Evolutionary conservation across 768 basidiomycete species (phyloP), one percentile per base, ranked within the genome.

Genomic region (Austroboletus festivus): DNA sequence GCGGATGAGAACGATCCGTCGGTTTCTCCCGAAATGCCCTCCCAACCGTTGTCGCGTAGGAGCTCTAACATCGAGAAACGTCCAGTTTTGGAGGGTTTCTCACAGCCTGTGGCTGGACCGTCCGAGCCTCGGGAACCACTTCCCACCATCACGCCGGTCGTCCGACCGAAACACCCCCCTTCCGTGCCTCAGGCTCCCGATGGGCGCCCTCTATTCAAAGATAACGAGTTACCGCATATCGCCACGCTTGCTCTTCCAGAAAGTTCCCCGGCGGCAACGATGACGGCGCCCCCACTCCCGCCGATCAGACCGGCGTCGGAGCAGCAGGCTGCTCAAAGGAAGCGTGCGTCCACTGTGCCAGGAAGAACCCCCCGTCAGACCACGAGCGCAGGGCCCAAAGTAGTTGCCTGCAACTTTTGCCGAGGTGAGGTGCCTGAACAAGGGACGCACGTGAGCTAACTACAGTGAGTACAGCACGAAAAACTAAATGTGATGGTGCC

Each of bases 331-430:
- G 79, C 80, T 22, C 81, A 82, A 65, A 73, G 87, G 58, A 83
- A 82, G 62, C 81, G 87, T 42, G 78, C 85, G 13, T 78, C 83
- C 8, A 85, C 86, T 8, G 76, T 85, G 12, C 82, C 82, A 39
- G 83, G 78, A 34, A 83, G 82, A 60, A 78, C 69, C 49, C 73
- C 71, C 46, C 80, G 82, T 53, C 75, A 77, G 58, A 68, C 74
- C 42, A 80, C 81, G 30, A 83, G 75, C 49, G 86, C 86, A 43
- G 89, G 89, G 11, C 86, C 88, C 39, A 91, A 91, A 62, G 85
- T 90, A 12, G 88, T 92, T 20, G 89, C 89, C 15, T 92, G 89
- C 69, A 89, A 91, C 68, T 89, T 89, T 63, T 92, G 89, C 68
- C 79, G 89, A 73, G 87, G 89, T 90, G 60, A 47, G 81, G 72